Conservation (phyloP, 805 yeast genomes). For the Wickerhamomyces silvicola region DNA sequence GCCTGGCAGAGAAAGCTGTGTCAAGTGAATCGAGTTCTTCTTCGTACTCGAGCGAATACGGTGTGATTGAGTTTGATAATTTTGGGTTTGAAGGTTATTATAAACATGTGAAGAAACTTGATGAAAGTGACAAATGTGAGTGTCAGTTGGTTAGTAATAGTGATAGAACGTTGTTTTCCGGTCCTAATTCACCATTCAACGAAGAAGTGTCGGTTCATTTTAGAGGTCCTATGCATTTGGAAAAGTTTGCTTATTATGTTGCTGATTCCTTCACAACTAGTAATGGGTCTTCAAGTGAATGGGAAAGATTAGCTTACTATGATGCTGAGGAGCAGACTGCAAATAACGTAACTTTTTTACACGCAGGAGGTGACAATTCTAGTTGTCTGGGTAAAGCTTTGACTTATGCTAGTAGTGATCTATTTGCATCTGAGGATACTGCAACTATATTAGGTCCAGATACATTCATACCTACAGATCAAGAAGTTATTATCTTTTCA, state of each 20-base stretch:
- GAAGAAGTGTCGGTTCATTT: slow-evolving; percentile 71
- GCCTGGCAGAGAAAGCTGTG: too few species aligned
- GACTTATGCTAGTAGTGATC: slow-evolving; percentile 54
- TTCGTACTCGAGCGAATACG: too few species aligned
- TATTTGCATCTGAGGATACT: slow-evolving; percentile 37
- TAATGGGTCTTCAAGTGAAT: slow-evolving; percentile 32
- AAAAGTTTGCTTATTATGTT: slow-evolving; percentile 57
- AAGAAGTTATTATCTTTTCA: slow-evolving; percentile 62
- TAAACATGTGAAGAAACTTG: slow-evolving; percentile 38
- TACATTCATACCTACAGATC: slow-evolving; percentile 46
- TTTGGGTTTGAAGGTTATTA: slow-evolving; percentile 51
- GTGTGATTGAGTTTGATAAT: slow-evolving; percentile 43
- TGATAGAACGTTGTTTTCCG: slow-evolving; percentile 39
- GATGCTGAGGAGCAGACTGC: slow-evolving; percentile 41
- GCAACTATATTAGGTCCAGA: slow-evolving; percentile 44
- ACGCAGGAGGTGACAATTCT: slow-evolving; percentile 54
- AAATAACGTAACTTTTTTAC: slow-evolving; percentile 62
- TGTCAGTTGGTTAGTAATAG: slow-evolving; percentile 41
- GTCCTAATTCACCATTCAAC: slow-evolving; percentile 59
- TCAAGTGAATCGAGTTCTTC: too few species aligned
- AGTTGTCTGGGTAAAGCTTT: slow-evolving; percentile 65
- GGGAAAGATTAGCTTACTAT: slow-evolving; percentile 59
- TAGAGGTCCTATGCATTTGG: slow-evolving; percentile 65
- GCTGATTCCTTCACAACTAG: slow-evolving; percentile 33
- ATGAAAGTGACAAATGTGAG: slow-evolving; percentile 32